phyloP scores from a whole-genome alignment of 2,329 filamentous ascomycete genomes.

The Bertia moriformis region DNA sequence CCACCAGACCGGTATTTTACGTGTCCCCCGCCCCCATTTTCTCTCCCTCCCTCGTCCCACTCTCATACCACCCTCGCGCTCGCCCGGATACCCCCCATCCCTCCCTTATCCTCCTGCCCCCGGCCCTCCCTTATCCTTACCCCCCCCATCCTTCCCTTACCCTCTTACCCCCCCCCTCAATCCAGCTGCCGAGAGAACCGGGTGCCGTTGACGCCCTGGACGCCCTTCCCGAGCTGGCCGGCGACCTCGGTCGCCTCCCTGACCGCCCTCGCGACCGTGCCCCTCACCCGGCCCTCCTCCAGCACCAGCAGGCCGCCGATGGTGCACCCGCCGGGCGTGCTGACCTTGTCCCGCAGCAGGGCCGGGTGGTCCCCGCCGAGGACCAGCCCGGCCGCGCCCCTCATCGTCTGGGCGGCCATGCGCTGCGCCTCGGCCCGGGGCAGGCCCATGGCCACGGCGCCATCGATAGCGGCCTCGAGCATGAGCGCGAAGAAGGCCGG shows the following conservation, averaged over 20 bases:
- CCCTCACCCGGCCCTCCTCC: conserved; percentile 56
- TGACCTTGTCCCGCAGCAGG: conserved; percentile 61
- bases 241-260: conserved; percentile 59
- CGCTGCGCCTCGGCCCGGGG: conserved; percentile 57
- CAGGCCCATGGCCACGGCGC: conserved; percentile 65
- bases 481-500: conserved; percentile 66
- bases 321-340: conserved; percentile 64
- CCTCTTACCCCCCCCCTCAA: too few species aligned
- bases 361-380: conserved; percentile 63
- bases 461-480: conserved; percentile 65
- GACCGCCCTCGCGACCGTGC: conserved; percentile 49
- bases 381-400: conserved; percentile 54
- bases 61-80: too few species aligned
- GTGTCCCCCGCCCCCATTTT: too few species aligned
- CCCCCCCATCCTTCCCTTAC: too few species aligned
- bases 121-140: too few species aligned
- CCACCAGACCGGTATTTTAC: too few species aligned
- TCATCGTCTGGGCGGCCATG: conserved; percentile 72
- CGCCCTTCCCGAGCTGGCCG: conserved; percentile 44
- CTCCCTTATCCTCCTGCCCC: too few species aligned
- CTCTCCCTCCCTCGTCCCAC: too few species aligned
- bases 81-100: too few species aligned
- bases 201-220: conserved; percentile 32
- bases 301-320: conserved; percentile 60
- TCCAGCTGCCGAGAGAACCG: conserved; percentile 10